Base-by-base conservation (phyloP, 2,329 filamentous ascomycete genomes). In the Calycina herbarum region DNA sequence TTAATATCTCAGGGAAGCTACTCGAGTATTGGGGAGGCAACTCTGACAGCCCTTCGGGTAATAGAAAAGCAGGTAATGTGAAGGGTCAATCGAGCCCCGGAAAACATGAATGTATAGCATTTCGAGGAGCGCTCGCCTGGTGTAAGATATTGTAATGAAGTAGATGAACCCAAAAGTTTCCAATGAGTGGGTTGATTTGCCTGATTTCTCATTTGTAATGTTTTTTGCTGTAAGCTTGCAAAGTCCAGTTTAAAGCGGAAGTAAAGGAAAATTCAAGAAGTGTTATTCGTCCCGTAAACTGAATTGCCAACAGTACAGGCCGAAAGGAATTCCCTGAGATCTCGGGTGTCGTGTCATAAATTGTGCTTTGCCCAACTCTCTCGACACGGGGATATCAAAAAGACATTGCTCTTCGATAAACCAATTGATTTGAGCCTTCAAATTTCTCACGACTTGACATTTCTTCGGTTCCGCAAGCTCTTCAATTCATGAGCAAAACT, bases 61-160 rank as follows among this genome's bases (percentile, higher is more conserved):
- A 54, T 54, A 54, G 48, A 51, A 54, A 54, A 24, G 20, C 10
- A 54, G 48, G 48, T 54, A 20, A 54, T 54, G n/a, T 35, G 61
- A 24, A 27, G 48, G 48, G 24, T 27, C 8, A 54, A 54, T 11
- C 48, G 20, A 27, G 20, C 10, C 48, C 48, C 48, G 48, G 48
- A 24, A 11, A 27, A 27, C n/a, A 54, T 27, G 20, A 54, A 24
- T 29, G 48, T 1, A 24, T 11, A 24, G 48, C 48, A 54, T 54
- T 24, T 24, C 48, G 20, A 54, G 48, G 48, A 54, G 48, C 48
- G 20, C 48, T 54, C 48, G 10, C 48, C 48, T 54, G 20, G 48
- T 54, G 48, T 54, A 54, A 54, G 48, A 54, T 54, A 54, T 54
- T 54, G 48, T 54, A 54, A 54, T 27, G 20, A 27, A 54, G 24